Conservation (phyloP, 2,329 filamentous ascomycete species). For the Chrysoporthe deuterocubensis region DNA sequence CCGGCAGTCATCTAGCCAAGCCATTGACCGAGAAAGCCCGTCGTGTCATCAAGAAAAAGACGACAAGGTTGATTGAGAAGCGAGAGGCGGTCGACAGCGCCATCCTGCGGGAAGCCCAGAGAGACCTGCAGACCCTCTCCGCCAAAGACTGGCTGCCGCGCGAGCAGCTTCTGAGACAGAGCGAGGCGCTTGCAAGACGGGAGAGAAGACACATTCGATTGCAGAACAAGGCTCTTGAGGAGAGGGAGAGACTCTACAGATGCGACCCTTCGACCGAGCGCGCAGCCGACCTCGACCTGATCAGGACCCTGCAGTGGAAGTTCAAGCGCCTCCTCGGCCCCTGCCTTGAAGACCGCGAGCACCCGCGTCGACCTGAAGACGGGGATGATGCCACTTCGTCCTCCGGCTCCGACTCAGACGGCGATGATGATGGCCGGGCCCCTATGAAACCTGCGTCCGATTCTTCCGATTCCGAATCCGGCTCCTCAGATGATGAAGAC, state of each 20-base stretch:
- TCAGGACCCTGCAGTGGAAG: conserved; percentile 28
- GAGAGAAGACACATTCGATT: conserved; percentile 29
- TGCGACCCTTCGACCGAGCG: conserved; percentile 28
- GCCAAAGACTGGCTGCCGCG: conserved; percentile 27
- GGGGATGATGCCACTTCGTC: background rate
- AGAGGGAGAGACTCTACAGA: conserved; percentile 28
- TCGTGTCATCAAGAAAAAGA: conserved; percentile 26
- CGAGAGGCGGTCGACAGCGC: conserved; percentile 31
- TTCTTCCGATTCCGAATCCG: background rate
- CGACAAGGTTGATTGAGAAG: conserved; percentile 30
- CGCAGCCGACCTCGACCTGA: conserved; percentile 29
- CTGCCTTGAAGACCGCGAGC: conserved; percentile 21
- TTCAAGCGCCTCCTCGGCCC: conserved; percentile 33
- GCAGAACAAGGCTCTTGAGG: conserved; percentile 20
- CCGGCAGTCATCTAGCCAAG: conserved; percentile 19
- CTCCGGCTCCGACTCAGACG: background rate
- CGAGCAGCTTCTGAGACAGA: conserved; percentile 28
- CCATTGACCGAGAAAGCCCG: conserved; percentile 30
- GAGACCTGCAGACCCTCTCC: conserved; percentile 7
- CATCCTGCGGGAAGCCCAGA: conserved; percentile 27
- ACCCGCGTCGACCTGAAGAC: too few relatives aligned
- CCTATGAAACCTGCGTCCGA: background rate
- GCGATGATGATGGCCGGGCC: background rate
- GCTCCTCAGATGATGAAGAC: background rate
- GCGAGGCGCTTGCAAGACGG: conserved; percentile 24